These are phyloP conservation scores for Naganishia sp. DNA, from an alignment of 1,284 basidiomycete genomes.

Conservation along the genomic window DNA sequence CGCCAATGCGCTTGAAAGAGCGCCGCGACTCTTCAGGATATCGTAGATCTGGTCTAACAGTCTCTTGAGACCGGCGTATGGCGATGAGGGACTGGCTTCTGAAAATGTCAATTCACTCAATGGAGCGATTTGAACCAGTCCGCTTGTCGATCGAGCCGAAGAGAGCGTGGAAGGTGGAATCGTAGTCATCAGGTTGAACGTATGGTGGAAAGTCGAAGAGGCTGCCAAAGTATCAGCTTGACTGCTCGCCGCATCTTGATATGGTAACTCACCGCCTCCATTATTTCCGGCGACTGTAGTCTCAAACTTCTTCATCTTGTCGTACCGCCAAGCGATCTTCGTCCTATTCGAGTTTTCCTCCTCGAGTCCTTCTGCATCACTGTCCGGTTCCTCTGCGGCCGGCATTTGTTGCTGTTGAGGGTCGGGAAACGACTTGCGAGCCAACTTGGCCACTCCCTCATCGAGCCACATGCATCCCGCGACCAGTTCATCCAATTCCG, in stretches of 20 bases:
- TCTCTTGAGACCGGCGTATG: constrained; percentile 9
- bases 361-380: constrained; percentile 54
- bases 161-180: constrained; percentile 23
- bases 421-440: constrained; percentile 8
- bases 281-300: constrained; percentile 64
- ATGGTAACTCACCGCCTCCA: constrained; percentile 16
- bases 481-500: constrained; percentile 56
- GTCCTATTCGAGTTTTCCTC: constrained; percentile 55
- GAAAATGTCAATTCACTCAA: background rate
- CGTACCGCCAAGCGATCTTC: constrained; percentile 95
- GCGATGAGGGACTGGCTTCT: background rate
- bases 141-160: background rate
- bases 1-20: background rate
- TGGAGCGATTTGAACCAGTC: constrained; percentile 13
- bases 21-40: constrained; percentile 10
- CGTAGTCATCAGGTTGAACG: constrained; percentile 31
- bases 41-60: constrained; percentile 4
- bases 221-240: background rate
- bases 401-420: constrained; percentile 33
- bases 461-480: constrained; percentile 77
- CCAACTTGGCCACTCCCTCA: constrained; percentile 40
- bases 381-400: constrained; percentile 56
- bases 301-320: constrained; percentile 84
- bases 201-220: constrained; percentile 28
- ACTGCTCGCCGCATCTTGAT: too few relatives aligned